These are phyloP conservation scores for Litchi chinensis DNA, from an alignment of 345 rosid species.

Conservation along the genomic window DNA sequence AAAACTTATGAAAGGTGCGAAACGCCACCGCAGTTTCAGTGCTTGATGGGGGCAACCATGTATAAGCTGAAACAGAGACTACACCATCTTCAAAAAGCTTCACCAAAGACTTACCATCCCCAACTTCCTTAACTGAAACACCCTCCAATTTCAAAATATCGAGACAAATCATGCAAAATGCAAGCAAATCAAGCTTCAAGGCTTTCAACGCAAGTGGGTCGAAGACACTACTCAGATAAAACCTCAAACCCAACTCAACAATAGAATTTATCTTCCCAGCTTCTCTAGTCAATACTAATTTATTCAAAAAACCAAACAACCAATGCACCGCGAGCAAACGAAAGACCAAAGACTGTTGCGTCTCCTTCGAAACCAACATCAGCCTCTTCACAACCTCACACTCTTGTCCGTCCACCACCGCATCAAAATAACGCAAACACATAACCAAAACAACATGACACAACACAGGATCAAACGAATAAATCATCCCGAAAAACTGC, in stretches of 20 bases:
- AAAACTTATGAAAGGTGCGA: constrained; percentile 81
- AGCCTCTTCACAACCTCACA: constrained; percentile 66
- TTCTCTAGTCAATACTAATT: constrained; percentile 45
- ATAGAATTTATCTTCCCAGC: constrained; percentile 53
- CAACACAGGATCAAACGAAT: constrained; percentile 76
- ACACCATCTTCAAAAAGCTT: constrained; percentile 68
- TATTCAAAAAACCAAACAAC: constrained; percentile 71
- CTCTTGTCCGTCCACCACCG: constrained; percentile 85
- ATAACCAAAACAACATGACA: constrained; percentile 73
- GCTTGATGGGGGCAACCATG: constrained; percentile 95
- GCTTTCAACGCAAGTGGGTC: constrained; percentile 92
- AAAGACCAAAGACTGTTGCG: constrained; percentile 67
- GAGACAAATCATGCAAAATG: constrained; percentile 58
- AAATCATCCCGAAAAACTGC: constrained; percentile 85
- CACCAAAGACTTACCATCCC: constrained; percentile 39
- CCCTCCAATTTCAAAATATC: constrained; percentile 38
- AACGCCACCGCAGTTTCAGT: constrained; percentile 92
- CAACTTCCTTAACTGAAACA: constrained; percentile 31
- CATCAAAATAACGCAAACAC: constrained; percentile 64
- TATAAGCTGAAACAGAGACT: constrained; percentile 77
- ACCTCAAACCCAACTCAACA: constrained; percentile 61
- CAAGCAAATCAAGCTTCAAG: constrained; percentile 83
- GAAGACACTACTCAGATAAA: constrained; percentile 70
- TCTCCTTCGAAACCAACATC: constrained; percentile 65
- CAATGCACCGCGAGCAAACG: constrained; percentile 87